Evolutionary conservation across 2,329 filamentous ascomycete genomes (phyloP), one percentile per base, ranked within the genome.

Genomic region (Metarhizium sp.): DNA sequence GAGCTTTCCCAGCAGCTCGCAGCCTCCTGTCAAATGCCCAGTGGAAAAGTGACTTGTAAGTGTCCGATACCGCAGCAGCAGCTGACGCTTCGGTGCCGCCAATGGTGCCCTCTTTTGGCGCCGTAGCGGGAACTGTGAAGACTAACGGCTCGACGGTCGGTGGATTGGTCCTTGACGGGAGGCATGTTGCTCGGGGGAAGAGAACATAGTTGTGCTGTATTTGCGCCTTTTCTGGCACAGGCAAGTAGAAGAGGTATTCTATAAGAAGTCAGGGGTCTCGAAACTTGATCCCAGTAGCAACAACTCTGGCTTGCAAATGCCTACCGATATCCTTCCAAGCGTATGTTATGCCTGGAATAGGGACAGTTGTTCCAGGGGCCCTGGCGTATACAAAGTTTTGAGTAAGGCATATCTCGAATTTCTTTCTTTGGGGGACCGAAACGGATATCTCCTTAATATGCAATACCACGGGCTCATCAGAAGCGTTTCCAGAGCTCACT

Each of bases 391-490:
- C 63, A 59, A 81, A 79, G 57, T 76, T 75, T 6, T 75, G 69
- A 2, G 83, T 87, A 59, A 87, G 79, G 67, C 80, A 84, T 8
- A 87, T 67, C 59, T 83, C 81, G 61, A 82, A 82, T 68, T 87
- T 88, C 70, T 87, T 88, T 59, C 85, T 75, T 69, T 84, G 81
- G 0, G 85, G 85, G 4, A 86, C 75, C 1, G 82, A 80, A n/a
- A 87, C 75, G 0, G 83, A 87, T 20, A 87, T 82, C 48, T 86
- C 84, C 66, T 83, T 84, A 57, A 87, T 74, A 59, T 80, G 79
- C 18, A 86, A 71, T 30, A 85, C 67, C 0, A 85, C 69, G 6
- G 73, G 62, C 60, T 85, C 81, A 6, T 73, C 69, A 2, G 72
- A 71, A 0, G 78, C 73, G 51, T 74, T 73, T 29, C 49, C 56